These are phyloP conservation scores for Scedosporium apiospermum DNA, from an alignment of 2,329 filamentous ascomycete genomes.

Conservation along the genomic window DNA sequence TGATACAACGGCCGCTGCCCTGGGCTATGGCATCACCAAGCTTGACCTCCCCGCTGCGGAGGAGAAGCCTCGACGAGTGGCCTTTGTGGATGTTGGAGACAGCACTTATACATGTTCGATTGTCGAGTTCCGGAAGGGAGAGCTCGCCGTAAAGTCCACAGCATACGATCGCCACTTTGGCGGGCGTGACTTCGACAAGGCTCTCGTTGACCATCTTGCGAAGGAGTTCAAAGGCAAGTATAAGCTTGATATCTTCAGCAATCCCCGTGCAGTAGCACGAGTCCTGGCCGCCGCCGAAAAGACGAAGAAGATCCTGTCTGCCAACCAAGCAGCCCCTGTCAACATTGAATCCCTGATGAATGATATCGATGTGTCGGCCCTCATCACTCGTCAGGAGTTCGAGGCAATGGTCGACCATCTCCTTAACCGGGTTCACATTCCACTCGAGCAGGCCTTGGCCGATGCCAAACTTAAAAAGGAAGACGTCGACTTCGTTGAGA, in stretches of 20 bases:
- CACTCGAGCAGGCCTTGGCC: slow-evolving; percentile 85
- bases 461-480: slow-evolving; percentile 85
- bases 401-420: slow-evolving; percentile 85
- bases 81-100: slow-evolving; percentile 91
- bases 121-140: slow-evolving; percentile 94
- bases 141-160: slow-evolving; percentile 86
- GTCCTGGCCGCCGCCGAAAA: slow-evolving; percentile 87
- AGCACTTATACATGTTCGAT: slow-evolving; percentile 92
- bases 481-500: slow-evolving; percentile 87
- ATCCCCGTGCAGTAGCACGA: slow-evolving; percentile 78
- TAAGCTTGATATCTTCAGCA: slow-evolving; percentile 89
- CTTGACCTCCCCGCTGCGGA: slow-evolving; percentile 79
- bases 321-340: slow-evolving; percentile 83
- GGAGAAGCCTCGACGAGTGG: slow-evolving; percentile 84
- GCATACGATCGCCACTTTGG: slow-evolving; percentile 94
- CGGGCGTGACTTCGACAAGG: slow-evolving; percentile 94
- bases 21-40: slow-evolving; percentile 98
- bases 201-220: slow-evolving; percentile 86
- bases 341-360: slow-evolving; percentile 99
- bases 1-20: slow-evolving; percentile 90
- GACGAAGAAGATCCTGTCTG: slow-evolving; percentile 95
- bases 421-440: slow-evolving; percentile 59
- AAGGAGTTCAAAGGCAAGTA: slow-evolving; percentile 96
- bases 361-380: slow-evolving; percentile 79
- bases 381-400: slow-evolving; percentile 90